A percentile compares a stretch with the other conserved stretches of the same genome.
Conservation (phyloP, 495 filamentous ascomycete genomes). For the Penicillium roqueforti region DNA sequence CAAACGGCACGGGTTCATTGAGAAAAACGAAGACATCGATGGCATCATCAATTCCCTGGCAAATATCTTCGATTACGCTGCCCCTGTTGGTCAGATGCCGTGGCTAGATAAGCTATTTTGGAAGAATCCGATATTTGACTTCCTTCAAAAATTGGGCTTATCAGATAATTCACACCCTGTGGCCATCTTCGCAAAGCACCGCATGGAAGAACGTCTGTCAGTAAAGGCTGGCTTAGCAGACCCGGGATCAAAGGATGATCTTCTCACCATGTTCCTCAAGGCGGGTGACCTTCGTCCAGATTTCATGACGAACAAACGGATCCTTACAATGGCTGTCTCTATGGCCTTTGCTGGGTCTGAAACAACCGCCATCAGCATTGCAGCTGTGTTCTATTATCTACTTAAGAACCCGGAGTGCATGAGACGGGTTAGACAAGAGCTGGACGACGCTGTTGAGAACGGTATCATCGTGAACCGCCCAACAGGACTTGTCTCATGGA, state of each 20-base stretch:
- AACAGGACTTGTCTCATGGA: conserved; percentile 54
- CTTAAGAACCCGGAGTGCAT: conserved; percentile 49
- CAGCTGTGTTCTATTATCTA: conserved; percentile 62
- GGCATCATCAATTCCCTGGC: conserved; percentile 41
- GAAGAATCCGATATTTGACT: conserved; percentile 18
- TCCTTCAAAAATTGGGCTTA: conserved; percentile 28
- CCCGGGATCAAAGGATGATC: conserved; percentile 33
- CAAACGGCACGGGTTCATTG: conserved; percentile 60
- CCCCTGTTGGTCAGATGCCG: conserved; percentile 23
- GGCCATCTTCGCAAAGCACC: conserved; percentile 38
- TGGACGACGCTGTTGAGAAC: conserved; percentile 47
- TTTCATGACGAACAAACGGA: conserved; percentile 61
- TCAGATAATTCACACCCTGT: conserved; percentile 24
- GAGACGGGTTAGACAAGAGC: conserved; percentile 42
- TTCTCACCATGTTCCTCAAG: conserved; percentile 46
- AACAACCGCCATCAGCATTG: conserved; percentile 62
- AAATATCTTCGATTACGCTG: conserved; percentile 44
- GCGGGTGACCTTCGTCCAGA: conserved; percentile 47
- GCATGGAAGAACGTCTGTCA: conserved; percentile 38
- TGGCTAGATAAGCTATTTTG: neutral
- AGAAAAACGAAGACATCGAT: conserved; percentile 54
- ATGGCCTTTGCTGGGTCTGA: conserved; percentile 56
- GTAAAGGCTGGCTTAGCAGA: conserved; percentile 16
- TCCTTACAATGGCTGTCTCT: conserved; percentile 60
- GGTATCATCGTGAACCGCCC: conserved; percentile 43